phyloP scores from a whole-genome alignment of 352 stramenopile genomes.

The Pythium folliculosum region DNA sequence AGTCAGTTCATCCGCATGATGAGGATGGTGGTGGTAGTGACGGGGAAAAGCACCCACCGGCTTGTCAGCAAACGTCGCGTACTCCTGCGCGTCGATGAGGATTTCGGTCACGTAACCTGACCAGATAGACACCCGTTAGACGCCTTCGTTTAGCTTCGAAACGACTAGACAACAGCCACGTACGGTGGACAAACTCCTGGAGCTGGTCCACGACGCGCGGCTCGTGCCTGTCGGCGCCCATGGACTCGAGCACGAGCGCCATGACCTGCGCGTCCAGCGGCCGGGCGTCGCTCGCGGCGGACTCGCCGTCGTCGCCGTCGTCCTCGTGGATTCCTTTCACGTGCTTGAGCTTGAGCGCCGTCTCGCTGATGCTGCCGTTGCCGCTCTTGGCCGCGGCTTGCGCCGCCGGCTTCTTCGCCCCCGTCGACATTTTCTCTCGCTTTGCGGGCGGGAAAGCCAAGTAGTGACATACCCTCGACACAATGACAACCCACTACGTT shows the following conservation, averaged over 20 bases:
- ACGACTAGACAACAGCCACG: slow-evolving; percentile 1
- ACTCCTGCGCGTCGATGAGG: slow-evolving; percentile 84
- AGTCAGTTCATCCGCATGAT: not conserved
- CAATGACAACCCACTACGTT: not conserved
- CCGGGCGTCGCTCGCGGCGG: slow-evolving; percentile 42
- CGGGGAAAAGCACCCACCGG: slow-evolving; percentile 29
- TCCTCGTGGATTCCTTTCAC: slow-evolving; percentile 69
- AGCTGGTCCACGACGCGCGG: slow-evolving; percentile 79
- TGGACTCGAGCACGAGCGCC: slow-evolving; percentile 66
- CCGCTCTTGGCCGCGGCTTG: slow-evolving; percentile 1
- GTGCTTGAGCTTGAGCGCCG: slow-evolving; percentile 53
- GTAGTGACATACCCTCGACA: not conserved
- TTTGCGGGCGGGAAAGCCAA: not conserved
- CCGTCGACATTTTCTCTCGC: not conserved
- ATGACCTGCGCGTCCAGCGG: slow-evolving; percentile 69
- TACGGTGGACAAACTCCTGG: slow-evolving; percentile 85
- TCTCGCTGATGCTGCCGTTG: slow-evolving; percentile 34
- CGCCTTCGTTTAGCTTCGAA: not conserved
- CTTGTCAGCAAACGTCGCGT: slow-evolving; percentile 78
- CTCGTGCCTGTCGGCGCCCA: slow-evolving; percentile 81
- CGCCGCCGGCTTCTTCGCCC: slow-evolving; percentile 16
- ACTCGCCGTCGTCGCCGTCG: slow-evolving; percentile 44
- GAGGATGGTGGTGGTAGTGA: not conserved
- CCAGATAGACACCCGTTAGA: not conserved
- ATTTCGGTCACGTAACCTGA: slow-evolving; percentile 82